These are phyloP conservation scores for Tremellales sp. DNA, from an alignment of 1,284 basidiomycete genomes.

Conservation along the genomic window DNA sequence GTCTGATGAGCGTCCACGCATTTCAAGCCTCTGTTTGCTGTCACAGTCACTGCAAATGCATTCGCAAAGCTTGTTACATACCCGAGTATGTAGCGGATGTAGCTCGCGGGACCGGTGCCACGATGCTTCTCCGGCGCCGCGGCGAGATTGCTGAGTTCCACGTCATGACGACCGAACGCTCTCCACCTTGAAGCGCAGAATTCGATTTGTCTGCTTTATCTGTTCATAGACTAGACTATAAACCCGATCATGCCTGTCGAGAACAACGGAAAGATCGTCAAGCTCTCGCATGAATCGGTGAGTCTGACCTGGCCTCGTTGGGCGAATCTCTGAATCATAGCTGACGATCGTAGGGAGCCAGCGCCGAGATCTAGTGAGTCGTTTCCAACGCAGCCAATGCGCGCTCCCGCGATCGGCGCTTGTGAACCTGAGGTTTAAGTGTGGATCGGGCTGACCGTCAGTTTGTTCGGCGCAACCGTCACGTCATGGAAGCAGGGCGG, in stretches of 20 bases:
- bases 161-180: no score
- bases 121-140: no score
- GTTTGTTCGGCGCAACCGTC: constrained; percentile 70
- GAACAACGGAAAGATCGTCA: constrained; percentile 37
- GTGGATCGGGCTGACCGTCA: constrained; percentile 6
- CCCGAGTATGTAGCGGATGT: no score
- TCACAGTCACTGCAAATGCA: no score
- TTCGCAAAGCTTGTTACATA: no score
- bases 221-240: not conserved
- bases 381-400: not conserved
- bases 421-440: constrained; percentile 8
- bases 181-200: no score
- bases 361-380: constrained; percentile 57
- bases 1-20: no score
- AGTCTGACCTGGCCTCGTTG: constrained; percentile 2
- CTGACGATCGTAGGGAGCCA: constrained; percentile 58
- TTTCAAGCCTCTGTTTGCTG: no score
- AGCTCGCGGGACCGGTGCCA: no score
- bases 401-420: no score
- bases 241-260: constrained; percentile 43
- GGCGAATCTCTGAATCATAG: not conserved
- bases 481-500: constrained; percentile 51
- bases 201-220: not conserved
- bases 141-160: no score
- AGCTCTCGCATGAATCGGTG: constrained; percentile 38